Evolutionary conservation across 148 eudicot species (phyloP), one percentile per base, ranked within the genome.

Genomic region (Silene uniflora): DNA sequence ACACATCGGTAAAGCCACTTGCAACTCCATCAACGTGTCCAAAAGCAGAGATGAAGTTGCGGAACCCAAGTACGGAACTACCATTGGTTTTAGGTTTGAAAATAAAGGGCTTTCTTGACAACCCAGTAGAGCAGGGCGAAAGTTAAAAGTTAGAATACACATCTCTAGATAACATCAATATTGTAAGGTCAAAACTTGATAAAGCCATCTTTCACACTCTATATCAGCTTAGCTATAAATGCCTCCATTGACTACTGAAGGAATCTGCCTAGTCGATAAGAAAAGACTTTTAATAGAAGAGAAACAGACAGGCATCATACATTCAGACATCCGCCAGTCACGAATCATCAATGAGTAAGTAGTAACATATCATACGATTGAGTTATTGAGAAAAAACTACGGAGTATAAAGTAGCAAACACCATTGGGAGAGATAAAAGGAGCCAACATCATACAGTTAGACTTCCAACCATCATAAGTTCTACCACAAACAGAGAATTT

Each of bases 401-500:
- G n/a, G n/a, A n/a, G n/a, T n/a, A 29, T 25, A 35, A 60, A 29
- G 13, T 19, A 46, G 56, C 29, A 46, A 17, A 23, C 22, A 68
- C 10, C 35, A 23, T 58, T 23, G 35, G 19, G 54, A 22, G 73
- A 39, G 14, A 47, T 74, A 17, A 13, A 46, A 47, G 24, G 19
- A 71, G 27, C 25, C 21, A 69, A 35, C 39, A 10, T 63, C 69
- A 54, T 9, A 70, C 72, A 13, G 14, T 8, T 17, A 69, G 59
- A 46, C 44, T 67, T 67, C 54, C 69, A 73, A 59, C 74, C 52
- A 73, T 49, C 56, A 19, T 11, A 55, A 19, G 61, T 35, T 35
- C 61, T 77, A 78, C 62, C 62, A 77, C 24, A 79, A 68, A 71
- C 54, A 58, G 76, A 23, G 60, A 61, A 77, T 71, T 12, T 29